Conservation (phyloP, 2,329 filamentous ascomycete species). For the Sporothrix curviconia region DNA sequence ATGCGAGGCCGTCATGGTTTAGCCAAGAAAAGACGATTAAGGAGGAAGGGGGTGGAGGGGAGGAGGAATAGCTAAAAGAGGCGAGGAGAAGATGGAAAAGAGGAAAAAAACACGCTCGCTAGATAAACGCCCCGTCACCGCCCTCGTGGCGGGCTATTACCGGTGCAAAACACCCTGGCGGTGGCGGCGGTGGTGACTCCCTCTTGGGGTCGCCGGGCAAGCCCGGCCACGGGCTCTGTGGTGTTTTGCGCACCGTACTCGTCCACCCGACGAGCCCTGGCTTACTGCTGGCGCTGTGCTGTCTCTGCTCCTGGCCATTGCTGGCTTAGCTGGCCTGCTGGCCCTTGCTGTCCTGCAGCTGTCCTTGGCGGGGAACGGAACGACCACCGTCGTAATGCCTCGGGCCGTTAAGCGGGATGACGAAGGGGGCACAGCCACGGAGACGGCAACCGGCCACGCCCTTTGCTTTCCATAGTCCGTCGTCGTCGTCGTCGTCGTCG, state of each 20-base stretch:
- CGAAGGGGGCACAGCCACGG: constrained; percentile 23
- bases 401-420: not conserved
- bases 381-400: too few relatives aligned
- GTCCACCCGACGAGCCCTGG: not conserved
- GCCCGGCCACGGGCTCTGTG: not conserved
- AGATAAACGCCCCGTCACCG: constrained; percentile 24
- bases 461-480: constrained; percentile 23
- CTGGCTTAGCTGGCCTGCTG: too few relatives aligned
- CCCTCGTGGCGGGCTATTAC: constrained; percentile 20
- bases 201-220: not conserved
- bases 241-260: not conserved
- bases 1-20: too few relatives aligned
- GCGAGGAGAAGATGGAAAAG: not conserved
- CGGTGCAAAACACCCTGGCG: constrained; percentile 1
- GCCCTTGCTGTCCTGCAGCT: too few relatives aligned
- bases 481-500: not conserved
- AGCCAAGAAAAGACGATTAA: too few relatives aligned
- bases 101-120: not conserved
- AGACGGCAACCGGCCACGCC: constrained; percentile 37
- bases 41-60: too few relatives aligned
- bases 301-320: too few relatives aligned
- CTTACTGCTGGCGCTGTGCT: too few relatives aligned
- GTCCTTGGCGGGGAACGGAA: too few relatives aligned
- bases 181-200: constrained; percentile 16
- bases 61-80: not conserved